phyloP scores from a whole-genome alignment of 352 stramenopile species.

The Globisporangium echinulatum region DNA sequence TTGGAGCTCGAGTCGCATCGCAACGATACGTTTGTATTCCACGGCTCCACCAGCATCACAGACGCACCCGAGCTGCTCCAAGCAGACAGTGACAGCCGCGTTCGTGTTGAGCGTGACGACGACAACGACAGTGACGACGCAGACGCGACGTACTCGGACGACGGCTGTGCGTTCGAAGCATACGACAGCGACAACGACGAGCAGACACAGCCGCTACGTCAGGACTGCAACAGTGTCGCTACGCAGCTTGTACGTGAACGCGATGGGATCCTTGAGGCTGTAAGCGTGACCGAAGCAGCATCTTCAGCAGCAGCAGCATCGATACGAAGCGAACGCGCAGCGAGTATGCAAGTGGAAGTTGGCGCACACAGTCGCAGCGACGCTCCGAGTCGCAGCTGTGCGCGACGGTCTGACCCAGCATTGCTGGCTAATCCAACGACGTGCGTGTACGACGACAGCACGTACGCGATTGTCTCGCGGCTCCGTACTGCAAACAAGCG shows the following conservation, averaged over 20 bases:
- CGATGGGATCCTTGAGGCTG: too few relatives aligned
- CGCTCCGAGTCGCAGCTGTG: too few relatives aligned
- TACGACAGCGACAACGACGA: slow-evolving; percentile 18
- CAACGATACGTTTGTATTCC: background rate
- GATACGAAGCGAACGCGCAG: too few relatives aligned
- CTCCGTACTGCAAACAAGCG: slow-evolving; percentile 45
- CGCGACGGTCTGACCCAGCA: too few relatives aligned
- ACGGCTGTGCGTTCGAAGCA: slow-evolving; percentile 31
- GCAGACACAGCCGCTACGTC: background rate
- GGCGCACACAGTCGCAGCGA: background rate
- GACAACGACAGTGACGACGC: slow-evolving; percentile 12
- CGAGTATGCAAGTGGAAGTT: background rate
- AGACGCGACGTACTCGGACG: slow-evolving; percentile 22
- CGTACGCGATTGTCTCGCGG: slow-evolving; percentile 42
- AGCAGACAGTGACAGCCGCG: slow-evolving; percentile 1
- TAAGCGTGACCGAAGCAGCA: too few relatives aligned
- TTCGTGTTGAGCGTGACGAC: slow-evolving; percentile 6
- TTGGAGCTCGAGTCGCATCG: too few relatives aligned
- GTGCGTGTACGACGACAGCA: slow-evolving; percentile 42
- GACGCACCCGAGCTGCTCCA: background rate
- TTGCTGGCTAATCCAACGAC: background rate
- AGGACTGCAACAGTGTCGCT: background rate
- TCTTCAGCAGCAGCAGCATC: too few relatives aligned
- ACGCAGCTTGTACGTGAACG: background rate
- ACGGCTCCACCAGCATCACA: background rate